Evolutionary conservation across 1,284 basidiomycete genomes (phyloP).

Genomic region (Mixia osmundae): DNA sequence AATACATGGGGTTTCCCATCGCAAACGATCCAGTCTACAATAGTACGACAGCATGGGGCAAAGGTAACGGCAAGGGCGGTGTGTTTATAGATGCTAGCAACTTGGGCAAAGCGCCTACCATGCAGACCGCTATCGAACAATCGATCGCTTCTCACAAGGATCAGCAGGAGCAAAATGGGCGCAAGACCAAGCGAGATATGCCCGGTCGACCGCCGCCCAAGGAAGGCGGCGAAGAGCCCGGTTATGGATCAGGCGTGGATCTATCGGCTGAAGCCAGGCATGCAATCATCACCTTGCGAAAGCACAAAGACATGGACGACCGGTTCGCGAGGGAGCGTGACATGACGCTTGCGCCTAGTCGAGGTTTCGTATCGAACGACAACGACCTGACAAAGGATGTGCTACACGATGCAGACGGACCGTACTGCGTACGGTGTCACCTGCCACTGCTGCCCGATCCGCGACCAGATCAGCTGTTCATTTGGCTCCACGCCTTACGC

Average conservation of each 20-base stretch:
- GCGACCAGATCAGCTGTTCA: constrained; percentile 65
- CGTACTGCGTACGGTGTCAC: constrained; percentile 66
- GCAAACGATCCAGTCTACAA: constrained; percentile 78
- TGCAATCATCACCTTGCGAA: constrained; percentile 57
- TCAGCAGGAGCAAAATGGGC: not conserved
- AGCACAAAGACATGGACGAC: constrained; percentile 78
- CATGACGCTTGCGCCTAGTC: constrained; percentile 24
- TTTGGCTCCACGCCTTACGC: constrained; percentile 69
- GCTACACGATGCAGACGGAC: constrained; percentile 5
- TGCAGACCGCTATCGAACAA: not conserved
- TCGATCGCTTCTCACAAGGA: not conserved
- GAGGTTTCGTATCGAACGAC: not conserved
- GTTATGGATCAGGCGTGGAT: constrained; percentile 65
- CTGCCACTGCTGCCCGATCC: constrained; percentile 75
- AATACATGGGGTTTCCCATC: constrained; percentile 80
- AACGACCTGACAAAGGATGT: constrained; percentile 1
- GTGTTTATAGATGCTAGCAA: constrained; percentile 9
- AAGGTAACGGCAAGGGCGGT: constrained; percentile 50
- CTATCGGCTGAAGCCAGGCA: constrained; percentile 62
- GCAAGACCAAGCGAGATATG: not conserved
- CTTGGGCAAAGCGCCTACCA: not conserved
- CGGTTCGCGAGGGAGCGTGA: constrained; percentile 78
- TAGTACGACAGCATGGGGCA: constrained; percentile 57
- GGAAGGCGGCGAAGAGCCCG: constrained; percentile 63
- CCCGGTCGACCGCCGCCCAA: not conserved